Evolutionary conservation across 2,329 filamentous ascomycete genomes (phyloP), one percentile per base, ranked within the genome.

Genomic region (Fusarium falciforme): DNA sequence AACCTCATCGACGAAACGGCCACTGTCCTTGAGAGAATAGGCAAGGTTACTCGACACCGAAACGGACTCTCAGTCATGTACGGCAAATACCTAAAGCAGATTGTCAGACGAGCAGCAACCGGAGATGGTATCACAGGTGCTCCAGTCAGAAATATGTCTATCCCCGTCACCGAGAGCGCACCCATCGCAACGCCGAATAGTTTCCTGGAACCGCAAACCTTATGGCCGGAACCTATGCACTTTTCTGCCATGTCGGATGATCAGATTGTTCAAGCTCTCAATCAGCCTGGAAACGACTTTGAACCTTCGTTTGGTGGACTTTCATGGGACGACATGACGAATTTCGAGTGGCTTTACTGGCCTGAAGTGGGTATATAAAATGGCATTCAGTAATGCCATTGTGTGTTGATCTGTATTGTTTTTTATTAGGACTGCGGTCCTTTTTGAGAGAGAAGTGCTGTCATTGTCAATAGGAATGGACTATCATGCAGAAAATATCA

Each of bases 191-290:
- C 76, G 7, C 74, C 75, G 0, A 76, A 70, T 14, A 64, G 64
- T 9, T 81, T 82, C 27, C 40, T 82, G 54, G 77, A 79, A 7
- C 78, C 81, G 52, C 75, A 77, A 4, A 57, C 78, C 6, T 67
- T 86, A 10, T 87, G 86, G 85, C 78, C 85, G 0, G 87, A 89
- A 68, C 85, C 88, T 6, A 76, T 92, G 25, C 89, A 90, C 27
- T 92, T 93, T 78, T 92, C 90, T 3, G 85, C 90, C 35, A 93
- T 93, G 91, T 93, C 91, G 1, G 90, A 92, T 66, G 87, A 92
- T 67, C 90, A 93, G 77, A 91, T 93, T 55, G 86, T 90, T 6
- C 90, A 92, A 72, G 89, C 91, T 6, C 86, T 93, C 31, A 92
- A 91, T 76, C 88, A 89, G 70, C 89, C 90, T 1, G 90, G 88